Evolutionary conservation across 2,329 filamentous ascomycete genomes (phyloP), one percentile per base, ranked within the genome.

Genomic region (Scedosporium minutisporum): DNA sequence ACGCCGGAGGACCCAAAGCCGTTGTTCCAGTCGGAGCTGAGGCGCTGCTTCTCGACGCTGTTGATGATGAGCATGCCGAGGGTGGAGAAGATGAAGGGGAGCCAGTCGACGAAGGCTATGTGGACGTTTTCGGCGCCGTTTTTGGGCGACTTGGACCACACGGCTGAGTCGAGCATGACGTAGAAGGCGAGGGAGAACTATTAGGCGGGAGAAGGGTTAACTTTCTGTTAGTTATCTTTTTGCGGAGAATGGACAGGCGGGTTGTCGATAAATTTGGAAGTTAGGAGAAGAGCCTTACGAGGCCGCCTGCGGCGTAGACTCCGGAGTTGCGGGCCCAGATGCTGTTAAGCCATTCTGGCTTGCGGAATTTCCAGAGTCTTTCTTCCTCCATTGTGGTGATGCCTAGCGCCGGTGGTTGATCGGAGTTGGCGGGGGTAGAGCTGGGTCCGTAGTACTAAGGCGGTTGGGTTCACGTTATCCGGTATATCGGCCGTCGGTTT

Each of bases 61-160:
- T 88, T 88, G 78, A 88, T 88, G 73, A 88, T 87, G 64, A 88
- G 79, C 84, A 88, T 88, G 66, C 86, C 86, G 65, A 88, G 77
- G 65, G 81, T 80, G 67, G 81, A 84, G 77, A 87, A 88, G 72
- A 88, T 81, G 67, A 88, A 80, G 60, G 86, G 85, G 66, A 88
- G 81, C 86, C 86, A 88, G 80, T 88, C 86, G 73, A 87, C 79
- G 69, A 87, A 89, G 67, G 78, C 84, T 69, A 89, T 78, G 75
- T 88, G 85, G 44, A 78, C 68, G 63, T 83, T 75, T 72, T 80
- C 75, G 62, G 83, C 86, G 64, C 78, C 81, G 76, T 88, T 88
- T 66, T 75, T 77, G 64, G 77, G 62, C 12, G 82, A 84, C 69
- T 86, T 83, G 68, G 85, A 87, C 84, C 84, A 88, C 59, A 87